Evolutionary conservation across 176 grass and related monocot genomes (phyloP).

Genomic region (Cenchrus americanus): DNA sequence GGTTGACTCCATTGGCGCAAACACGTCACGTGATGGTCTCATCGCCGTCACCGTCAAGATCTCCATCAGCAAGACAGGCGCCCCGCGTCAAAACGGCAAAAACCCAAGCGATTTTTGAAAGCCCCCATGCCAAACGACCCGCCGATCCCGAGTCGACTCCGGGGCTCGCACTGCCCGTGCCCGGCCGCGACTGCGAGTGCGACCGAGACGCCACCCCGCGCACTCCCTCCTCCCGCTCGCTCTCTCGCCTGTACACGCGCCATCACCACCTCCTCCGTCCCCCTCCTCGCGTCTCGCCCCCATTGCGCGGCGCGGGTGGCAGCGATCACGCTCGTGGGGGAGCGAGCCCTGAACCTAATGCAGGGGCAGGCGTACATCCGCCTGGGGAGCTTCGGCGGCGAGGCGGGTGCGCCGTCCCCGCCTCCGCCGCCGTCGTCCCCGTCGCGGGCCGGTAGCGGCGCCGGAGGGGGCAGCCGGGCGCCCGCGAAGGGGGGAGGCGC

Average conservation of each 20-base stretch:
- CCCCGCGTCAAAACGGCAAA: slow-evolving; percentile 5
- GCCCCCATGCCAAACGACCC: background rate
- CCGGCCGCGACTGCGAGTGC: background rate
- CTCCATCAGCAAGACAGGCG: background rate
- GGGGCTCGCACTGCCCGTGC: background rate
- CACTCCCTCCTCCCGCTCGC: slow-evolving; percentile 1
- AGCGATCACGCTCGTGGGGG: slow-evolving; percentile 43
- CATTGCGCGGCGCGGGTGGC: slow-evolving; percentile 36
- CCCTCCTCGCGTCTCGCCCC: background rate
- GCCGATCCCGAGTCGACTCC: background rate
- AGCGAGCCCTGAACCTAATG: slow-evolving; percentile 69
- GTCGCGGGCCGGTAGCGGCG: slow-evolving; percentile 8
- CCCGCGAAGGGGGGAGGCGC: slow-evolving; percentile 42
- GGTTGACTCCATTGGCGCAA: background rate
- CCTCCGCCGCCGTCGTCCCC: slow-evolving; percentile 63
- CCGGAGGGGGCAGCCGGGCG: slow-evolving; percentile 42
- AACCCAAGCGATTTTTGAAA: background rate
- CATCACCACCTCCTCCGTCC: background rate
- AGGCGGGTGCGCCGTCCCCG: slow-evolving; percentile 46
- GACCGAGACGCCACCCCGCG: slow-evolving; percentile 10
- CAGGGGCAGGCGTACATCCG: slow-evolving; percentile 69
- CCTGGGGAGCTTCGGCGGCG: slow-evolving; percentile 63
- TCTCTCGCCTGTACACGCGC: slow-evolving; percentile 8
- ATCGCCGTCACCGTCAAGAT: background rate
- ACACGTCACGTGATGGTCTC: background rate